These are phyloP conservation scores for Hyaloperonospora arabidopsidis DNA, from an alignment of 352 stramenopile genomes.

Conservation along the genomic window DNA sequence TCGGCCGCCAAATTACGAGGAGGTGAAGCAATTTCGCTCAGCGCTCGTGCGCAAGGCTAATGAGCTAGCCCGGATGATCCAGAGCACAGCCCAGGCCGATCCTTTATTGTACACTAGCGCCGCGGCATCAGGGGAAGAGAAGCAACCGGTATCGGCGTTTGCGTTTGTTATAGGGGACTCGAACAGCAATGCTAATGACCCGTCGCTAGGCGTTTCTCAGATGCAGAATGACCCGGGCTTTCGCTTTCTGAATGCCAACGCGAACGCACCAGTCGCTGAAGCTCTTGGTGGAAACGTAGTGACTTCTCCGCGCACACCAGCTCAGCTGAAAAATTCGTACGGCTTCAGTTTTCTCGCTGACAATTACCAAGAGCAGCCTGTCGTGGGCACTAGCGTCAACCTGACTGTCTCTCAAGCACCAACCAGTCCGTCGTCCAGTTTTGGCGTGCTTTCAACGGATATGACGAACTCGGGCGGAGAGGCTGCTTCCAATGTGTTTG, in stretches of 20 bases:
- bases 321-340: slow-evolving; percentile 30
- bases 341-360: slow-evolving; percentile 40
- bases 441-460: slow-evolving; percentile 27
- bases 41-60: slow-evolving; percentile 58
- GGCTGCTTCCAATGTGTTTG: slow-evolving; percentile 39
- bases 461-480: slow-evolving; percentile 9
- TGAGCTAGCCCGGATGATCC: slow-evolving; percentile 53
- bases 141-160: slow-evolving; percentile 41
- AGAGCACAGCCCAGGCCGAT: slow-evolving; percentile 32
- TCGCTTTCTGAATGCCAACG: slow-evolving; percentile 36
- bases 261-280: slow-evolving; percentile 17
- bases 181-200: slow-evolving; percentile 21
- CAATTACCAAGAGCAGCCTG: slow-evolving; percentile 16
- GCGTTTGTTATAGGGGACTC: slow-evolving; percentile 39
- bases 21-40: slow-evolving; percentile 62
- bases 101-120: slow-evolving; percentile 9
- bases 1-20: slow-evolving; percentile 56
- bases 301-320: slow-evolving; percentile 12
- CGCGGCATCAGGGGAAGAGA: slow-evolving; percentile 22
- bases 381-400: slow-evolving; percentile 3
- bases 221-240: slow-evolving; percentile 32
- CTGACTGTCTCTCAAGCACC: slow-evolving; percentile 18
- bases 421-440: slow-evolving; percentile 35
- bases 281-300: slow-evolving; percentile 18
- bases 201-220: slow-evolving; percentile 31